Percentiles rank a stretch among this genome's conserved stretches.
phyloP scores from a whole-genome alignment of 2,329 filamentous ascomycete species.

The Arthroderma sp. region DNA sequence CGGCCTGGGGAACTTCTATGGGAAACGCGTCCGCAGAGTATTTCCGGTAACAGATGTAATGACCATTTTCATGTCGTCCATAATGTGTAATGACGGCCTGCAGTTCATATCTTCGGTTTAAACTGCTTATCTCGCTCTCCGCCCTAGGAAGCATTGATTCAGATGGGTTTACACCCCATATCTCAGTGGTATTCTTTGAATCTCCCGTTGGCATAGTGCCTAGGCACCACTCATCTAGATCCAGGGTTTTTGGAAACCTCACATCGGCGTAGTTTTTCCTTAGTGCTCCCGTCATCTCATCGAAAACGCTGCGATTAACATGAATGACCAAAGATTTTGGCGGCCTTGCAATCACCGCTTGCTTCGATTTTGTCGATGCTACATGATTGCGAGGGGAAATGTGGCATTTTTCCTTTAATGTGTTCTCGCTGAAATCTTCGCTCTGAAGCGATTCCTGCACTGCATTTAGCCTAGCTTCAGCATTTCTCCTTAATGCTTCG shows the following conservation, averaged over 20 bases:
- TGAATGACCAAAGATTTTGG: conserved; percentile 75
- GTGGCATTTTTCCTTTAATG: conserved; percentile 51
- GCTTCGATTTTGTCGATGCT: conserved; percentile 73
- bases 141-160: conserved; percentile 60
- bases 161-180: conserved; percentile 58
- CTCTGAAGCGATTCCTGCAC: conserved; percentile 62
- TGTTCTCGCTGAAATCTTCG: conserved; percentile 65
- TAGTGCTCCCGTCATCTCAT: conserved; percentile 65
- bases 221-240: conserved; percentile 75
- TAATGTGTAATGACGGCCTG: conserved; percentile 79
- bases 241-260: conserved; percentile 59
- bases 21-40: conserved; percentile 40
- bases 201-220: conserved; percentile 39
- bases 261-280: conserved; percentile 76
- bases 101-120: conserved; percentile 53
- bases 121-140: conserved; percentile 42
- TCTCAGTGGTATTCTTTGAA: conserved; percentile 39
- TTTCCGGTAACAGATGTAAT: conserved; percentile 84
- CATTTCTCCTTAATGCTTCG: conserved; percentile 31
- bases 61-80: conserved; percentile 84
- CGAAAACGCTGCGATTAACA: conserved; percentile 83
- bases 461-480: conserved; percentile 46
- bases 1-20: conserved; percentile 22
- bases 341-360: conserved; percentile 70
- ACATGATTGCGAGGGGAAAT: conserved; percentile 57